Evolutionary conservation across 345 rosid species (phyloP).

Genomic region (Boechera stricta): DNA sequence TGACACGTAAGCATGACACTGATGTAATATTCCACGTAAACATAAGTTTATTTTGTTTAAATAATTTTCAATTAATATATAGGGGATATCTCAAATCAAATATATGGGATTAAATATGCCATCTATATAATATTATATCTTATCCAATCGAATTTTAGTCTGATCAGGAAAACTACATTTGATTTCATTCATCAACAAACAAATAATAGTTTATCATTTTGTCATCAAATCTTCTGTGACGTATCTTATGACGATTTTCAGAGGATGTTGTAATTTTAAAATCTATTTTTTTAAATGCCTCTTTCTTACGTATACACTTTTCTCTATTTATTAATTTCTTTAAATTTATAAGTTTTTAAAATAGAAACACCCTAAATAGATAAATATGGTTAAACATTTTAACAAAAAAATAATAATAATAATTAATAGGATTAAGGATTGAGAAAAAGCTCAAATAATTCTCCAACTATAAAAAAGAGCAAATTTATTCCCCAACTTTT

Average conservation of each 20-base stretch:
- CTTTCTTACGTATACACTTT: conserved; percentile 5
- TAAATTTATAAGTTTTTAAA: not conserved
- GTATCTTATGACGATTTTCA: conserved; percentile 34
- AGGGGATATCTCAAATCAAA: not conserved
- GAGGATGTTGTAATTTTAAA: not conserved
- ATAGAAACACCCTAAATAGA: not conserved
- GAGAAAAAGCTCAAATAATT: no score
- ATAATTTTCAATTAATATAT: no score
- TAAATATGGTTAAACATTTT: not conserved
- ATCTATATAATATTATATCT: not conserved
- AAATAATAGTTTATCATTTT: conserved; percentile 16
- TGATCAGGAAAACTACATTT: not conserved
- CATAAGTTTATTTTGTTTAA: no score
- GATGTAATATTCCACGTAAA: no score
- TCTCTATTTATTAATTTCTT: conserved; percentile 5
- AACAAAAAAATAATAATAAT: no score
- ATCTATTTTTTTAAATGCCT: not conserved
- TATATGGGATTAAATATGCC: conserved; percentile 9
- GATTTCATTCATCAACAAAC: conserved; percentile 14
- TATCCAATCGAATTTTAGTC: conserved; percentile 8
- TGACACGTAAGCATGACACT: no score
- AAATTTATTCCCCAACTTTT: no score
- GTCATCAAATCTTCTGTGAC: conserved; percentile 41
- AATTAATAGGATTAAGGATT: not conserved
- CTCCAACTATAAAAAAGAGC: no score